Evolutionary conservation across 495 filamentous ascomycete species (phyloP), one percentile per base, ranked within the genome.

Genomic region (Talaromyces adpressus): DNA sequence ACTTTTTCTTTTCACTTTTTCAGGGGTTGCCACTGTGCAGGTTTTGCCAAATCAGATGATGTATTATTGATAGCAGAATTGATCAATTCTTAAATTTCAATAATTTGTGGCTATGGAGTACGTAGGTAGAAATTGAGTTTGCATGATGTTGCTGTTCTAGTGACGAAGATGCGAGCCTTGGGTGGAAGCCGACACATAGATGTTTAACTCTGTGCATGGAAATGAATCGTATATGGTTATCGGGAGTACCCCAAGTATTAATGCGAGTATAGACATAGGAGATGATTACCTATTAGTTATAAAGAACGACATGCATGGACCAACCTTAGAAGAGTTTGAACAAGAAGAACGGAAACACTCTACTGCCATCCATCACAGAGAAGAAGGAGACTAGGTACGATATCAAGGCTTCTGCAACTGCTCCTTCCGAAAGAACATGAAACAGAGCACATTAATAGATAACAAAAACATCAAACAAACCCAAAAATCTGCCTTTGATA

Each of bases 371-470:
- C 11, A 12, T 6, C 32, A 36, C 32, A 0, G 12, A 41, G 14
- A n/a, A n/a, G n/a, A n/a, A n/a, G n/a, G n/a, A 23, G 22, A 14
- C 18, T 22, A 32, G 5, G 30, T 4, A 7, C 7, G n/a, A 3
- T 54, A 29, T 75, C 65, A 85, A 29, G 86, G 86, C 74, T 89
- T 89, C 57, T 73, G 75, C 64, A 87, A 74, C 71, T 87, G 85
- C 71, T 87, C 85, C 77, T 85, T 87, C 47, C 85, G 70, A 72
- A 87, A 85, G 70, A 87, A 87, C 71, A 76, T 76, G 62, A 85
- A 81, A 71, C 85, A 88, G 0, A 86, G 83, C 11, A 82, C 65
- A 61, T 82, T 84, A 63, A 88, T 80, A n/a, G 80, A 69, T 49
- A 83, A 58, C 70, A 88, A 84, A 56, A 79, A 73, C 0, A 77